Evolutionary conservation across 768 basidiomycete genomes (phyloP).

Genomic region (Rhodotorula babjevae): DNA sequence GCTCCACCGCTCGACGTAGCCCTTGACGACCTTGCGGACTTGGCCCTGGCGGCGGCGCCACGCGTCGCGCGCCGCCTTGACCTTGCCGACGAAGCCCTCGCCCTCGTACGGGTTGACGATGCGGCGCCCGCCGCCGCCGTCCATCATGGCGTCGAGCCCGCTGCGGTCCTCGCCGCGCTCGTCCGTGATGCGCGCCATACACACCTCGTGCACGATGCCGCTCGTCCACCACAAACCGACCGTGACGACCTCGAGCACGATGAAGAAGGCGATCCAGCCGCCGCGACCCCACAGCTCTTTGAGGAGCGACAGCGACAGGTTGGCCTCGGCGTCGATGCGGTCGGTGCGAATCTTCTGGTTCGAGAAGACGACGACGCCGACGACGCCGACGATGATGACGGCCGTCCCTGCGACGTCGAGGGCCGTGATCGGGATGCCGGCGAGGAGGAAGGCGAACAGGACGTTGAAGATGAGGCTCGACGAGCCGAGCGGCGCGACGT

Average conservation of each 20-base stretch:
- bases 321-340: conserved; percentile 63
- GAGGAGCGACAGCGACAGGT: conserved; percentile 65
- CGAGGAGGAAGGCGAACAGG: conserved; percentile 66
- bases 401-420: conserved; percentile 85
- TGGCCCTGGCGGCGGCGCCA: conserved; percentile 6
- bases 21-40: conserved; percentile 14
- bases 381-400: conserved; percentile 73
- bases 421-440: conserved; percentile 75
- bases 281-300: conserved; percentile 76
- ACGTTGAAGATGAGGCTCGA: conserved; percentile 95
- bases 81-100: conserved; percentile 50
- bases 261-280: conserved; percentile 89
- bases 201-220: conserved; percentile 44
- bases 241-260: conserved; percentile 68
- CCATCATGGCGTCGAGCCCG: conserved; percentile 23
- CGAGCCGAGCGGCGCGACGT: conserved; percentile 91
- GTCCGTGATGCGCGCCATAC: conserved; percentile 49
- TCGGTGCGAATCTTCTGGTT: conserved; percentile 51
- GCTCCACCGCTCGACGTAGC: conserved; percentile 21
- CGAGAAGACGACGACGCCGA: conserved; percentile 55
- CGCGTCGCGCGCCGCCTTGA: conserved; percentile 8
- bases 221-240: conserved; percentile 46
- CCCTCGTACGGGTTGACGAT: conserved; percentile 49
- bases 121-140: conserved; percentile 24
- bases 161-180: conserved; percentile 32